Base-by-base conservation (phyloP, 1,139 yeast genomes). In the Suhomyces anneliseae region DNA sequence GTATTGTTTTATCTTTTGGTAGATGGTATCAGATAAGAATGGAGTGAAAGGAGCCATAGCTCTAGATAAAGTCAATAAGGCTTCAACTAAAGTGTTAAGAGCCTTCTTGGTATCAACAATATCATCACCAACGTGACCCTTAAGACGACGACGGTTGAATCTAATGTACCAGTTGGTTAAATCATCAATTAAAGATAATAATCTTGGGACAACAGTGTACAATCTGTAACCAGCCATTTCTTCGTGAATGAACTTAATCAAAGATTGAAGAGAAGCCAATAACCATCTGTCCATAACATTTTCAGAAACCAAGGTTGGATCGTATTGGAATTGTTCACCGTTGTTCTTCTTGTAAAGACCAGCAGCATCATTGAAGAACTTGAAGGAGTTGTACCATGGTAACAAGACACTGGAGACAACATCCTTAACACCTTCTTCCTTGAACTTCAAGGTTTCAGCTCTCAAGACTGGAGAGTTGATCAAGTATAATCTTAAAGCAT, bases 31-130 rank as follows among this genome's bases (percentile, higher is more conserved):
- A 45, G 98, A 79, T 68, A 95, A 78, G 79, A 86, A 95, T 53
- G 99, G 99, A 45, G 98, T 90, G 74, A 95, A 95, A 54, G 99
- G 99, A 50, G 99, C 98, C 97, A 95, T 92, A 40, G 97, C 95
- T 67, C 97, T 83, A 40, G 84, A 87, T 62, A 95, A 83, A 38
- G 90, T 90, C 66, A 87, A 87, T 57, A 92, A 76, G 33, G 96
- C 96, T 68, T 90, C 97, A 49, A 90, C 83, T 66, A 95, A 78
- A 19, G 97, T 88, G 72, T 93, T 93, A 64, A 95, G 81, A 43
- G 96, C 97, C 64, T 80, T 80, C 57, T 82, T 70, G 59, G 97
- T 87, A 65, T 95, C 99, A 44, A 84, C 86, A 45, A 81, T 71
- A 53, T 95, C 97, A 49, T 81, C 86, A 62, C 85, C 90, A 14